phyloP scores from a whole-genome alignment of 2,329 filamentous ascomycete species.

The Botrytis fabae region DNA sequence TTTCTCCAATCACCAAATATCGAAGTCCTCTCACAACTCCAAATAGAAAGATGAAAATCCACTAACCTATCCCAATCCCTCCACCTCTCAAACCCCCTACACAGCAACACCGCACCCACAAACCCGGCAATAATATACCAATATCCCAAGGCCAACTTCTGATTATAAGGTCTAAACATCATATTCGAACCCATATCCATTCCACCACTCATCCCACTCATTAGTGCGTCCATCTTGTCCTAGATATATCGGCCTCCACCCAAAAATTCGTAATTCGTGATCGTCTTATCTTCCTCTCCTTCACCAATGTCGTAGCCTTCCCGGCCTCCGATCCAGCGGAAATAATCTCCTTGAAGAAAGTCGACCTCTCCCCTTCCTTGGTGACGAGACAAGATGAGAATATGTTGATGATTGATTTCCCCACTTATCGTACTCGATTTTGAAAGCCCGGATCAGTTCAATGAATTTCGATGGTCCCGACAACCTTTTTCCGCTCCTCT shows the following conservation, averaged over 20 bases:
- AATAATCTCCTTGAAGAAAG: not conserved
- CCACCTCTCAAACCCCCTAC: slow-evolving; percentile 30
- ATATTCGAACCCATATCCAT: slow-evolving; percentile 39
- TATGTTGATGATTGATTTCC: not conserved
- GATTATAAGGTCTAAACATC: slow-evolving; percentile 50
- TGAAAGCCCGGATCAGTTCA: not conserved
- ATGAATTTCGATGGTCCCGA: not conserved
- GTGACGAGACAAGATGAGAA: not conserved
- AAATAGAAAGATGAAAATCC: not conserved
- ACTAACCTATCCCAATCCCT: slow-evolving; percentile 34
- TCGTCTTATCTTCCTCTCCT: not conserved
- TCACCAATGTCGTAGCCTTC: not conserved
- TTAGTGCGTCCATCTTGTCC: slow-evolving; percentile 25
- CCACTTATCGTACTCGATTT: not conserved
- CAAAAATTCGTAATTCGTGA: not conserved
- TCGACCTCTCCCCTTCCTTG: not conserved
- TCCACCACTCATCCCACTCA: slow-evolving; percentile 25
- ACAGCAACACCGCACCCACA: slow-evolving; percentile 29
- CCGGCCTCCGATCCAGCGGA: slow-evolving; percentile 2
- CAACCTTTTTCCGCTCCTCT: not conserved
- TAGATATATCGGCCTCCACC: not conserved
- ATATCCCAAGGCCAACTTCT: slow-evolving; percentile 54
- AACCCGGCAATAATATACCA: slow-evolving; percentile 60
- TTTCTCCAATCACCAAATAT: not conserved
- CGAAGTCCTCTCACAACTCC: not conserved